Evolutionary conservation across 73 alveolate genomes (phyloP).

Genomic region (Paramecium octaurelia): DNA sequence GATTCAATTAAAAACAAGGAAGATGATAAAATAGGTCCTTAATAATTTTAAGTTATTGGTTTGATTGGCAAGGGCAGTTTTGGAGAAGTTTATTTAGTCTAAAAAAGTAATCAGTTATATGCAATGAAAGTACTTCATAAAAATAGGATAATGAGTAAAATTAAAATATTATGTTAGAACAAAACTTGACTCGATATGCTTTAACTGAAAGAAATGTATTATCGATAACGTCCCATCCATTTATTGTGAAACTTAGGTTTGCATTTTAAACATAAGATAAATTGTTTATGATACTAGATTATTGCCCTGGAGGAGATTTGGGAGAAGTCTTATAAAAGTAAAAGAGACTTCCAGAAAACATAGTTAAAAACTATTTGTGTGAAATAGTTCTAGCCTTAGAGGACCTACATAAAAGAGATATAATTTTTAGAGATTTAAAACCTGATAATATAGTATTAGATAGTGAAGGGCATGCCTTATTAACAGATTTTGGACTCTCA

Average conservation of each 20-base stretch:
- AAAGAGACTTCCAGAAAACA: conserved; percentile 86
- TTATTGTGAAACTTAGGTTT: conserved; percentile 81
- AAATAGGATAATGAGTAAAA: conserved; percentile 62
- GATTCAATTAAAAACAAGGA: conserved; percentile 32
- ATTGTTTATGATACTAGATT: conserved; percentile 82
- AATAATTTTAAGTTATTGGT: conserved; percentile 25
- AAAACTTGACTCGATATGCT: conserved; percentile 87
- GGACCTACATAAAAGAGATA: conserved; percentile 86
- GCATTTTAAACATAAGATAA: conserved; percentile 93
- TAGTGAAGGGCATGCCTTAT: conserved; percentile 92
- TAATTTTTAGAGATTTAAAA: conserved; percentile 83
- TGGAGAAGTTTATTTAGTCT: conserved; percentile 60
- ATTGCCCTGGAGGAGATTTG: conserved; percentile 96
- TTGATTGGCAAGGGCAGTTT: conserved; percentile 83
- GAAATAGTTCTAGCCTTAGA: conserved; percentile 91
- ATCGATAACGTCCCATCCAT: conserved; percentile 85
- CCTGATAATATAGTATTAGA: conserved; percentile 85
- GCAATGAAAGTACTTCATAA: conserved; percentile 69
- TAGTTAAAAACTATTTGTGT: conserved; percentile 84
- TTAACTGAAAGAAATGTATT: conserved; percentile 94
- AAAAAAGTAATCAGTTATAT: conserved; percentile 69
- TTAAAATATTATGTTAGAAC: conserved; percentile 42
- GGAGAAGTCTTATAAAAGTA: conserved; percentile 81
- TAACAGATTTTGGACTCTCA: conserved; percentile 95
- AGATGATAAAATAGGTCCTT: conserved; percentile 53